Evolutionary conservation across 108 stramenopile species (phyloP), one percentile per base, ranked within the genome.

Genomic region (Nannochloropsis gaditana): DNA sequence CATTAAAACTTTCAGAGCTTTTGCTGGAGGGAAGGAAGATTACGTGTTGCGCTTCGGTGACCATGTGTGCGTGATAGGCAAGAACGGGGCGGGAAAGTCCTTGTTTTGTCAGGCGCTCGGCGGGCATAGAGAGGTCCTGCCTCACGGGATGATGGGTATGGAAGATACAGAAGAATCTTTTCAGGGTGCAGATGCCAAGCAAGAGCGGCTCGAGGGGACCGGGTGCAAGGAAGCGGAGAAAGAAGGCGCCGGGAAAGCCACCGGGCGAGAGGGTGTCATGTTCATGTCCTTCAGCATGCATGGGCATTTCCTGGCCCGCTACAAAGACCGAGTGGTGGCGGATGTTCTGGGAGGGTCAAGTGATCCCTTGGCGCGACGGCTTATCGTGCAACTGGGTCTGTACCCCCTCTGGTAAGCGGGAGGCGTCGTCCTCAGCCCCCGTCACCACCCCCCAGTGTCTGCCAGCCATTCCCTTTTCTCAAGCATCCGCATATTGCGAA

Each of bases 261-360:
- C 10, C 47, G 47, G 47, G 47, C 11, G 15, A 50, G 11, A 50
- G 15, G 15, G n/a, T n/a, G 15, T 73, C n/a, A 73, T 73, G 59
- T 73, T 73, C 59, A 73, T 73, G 59, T 73, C 59, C 19, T 73
- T 73, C 8, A 73, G 59, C n/a, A 73, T 73, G 59, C 59, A 73
- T 0, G 59, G 59, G 59, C 59, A 73, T 15, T 73, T 73, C n/a
- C 6, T 73, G 59, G 59, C 59, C 6, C 19, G n/a, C 19, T n/a
- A 73, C n/a, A 73, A 73, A n/a, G 6, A 73, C n/a, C 15, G 59
- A 73, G 59, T 73, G 59, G 59, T 73, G 2, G 59, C 59, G n/a
- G 59, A 73, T 8, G 59, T 73, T 15, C n/a, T 73, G 59, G 59
- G 59, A 73, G 59, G 59, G 8, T 73, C 59, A 15, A 73, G 59